phyloP scores from a whole-genome alignment of 1,139 yeast genomes.

The Yamadazyma epiphylla region DNA sequence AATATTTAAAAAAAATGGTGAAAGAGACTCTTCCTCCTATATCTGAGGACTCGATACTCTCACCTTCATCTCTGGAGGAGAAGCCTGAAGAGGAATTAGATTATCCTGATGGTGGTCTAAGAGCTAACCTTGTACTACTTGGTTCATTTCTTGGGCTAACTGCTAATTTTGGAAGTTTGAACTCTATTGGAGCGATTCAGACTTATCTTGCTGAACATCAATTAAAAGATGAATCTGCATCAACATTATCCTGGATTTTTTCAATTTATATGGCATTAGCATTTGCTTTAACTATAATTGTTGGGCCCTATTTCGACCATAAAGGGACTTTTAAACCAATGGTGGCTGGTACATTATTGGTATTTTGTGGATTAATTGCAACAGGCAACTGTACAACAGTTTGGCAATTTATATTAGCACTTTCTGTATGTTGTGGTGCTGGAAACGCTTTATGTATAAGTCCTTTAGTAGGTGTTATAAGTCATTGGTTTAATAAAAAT shows the following conservation, averaged over 20 bases:
- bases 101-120: slow-evolving; percentile 62
- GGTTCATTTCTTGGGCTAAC: slow-evolving; percentile 59
- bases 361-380: slow-evolving; percentile 32
- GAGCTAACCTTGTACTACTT: slow-evolving; percentile 56
- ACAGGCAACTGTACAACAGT: slow-evolving; percentile 26
- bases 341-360: slow-evolving; percentile 21
- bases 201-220: slow-evolving; percentile 55
- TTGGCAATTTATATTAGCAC: slow-evolving; percentile 35
- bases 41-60: too few relatives aligned
- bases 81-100: too few relatives aligned
- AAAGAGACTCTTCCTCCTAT: too few relatives aligned
- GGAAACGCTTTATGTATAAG: slow-evolving; percentile 34
- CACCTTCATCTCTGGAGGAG: too few relatives aligned
- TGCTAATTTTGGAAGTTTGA: slow-evolving; percentile 56
- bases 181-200: slow-evolving; percentile 60
- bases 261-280: slow-evolving; percentile 32
- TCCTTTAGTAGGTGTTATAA: slow-evolving; percentile 36
- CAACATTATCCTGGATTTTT: slow-evolving; percentile 44
- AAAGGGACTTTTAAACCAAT: slow-evolving; percentile 29
- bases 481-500: slow-evolving; percentile 35
- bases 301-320: slow-evolving; percentile 36
- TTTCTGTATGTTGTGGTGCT: slow-evolving; percentile 27
- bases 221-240: slow-evolving; percentile 35
- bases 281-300: slow-evolving; percentile 29
- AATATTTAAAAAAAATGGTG: too few relatives aligned